These are phyloP conservation scores for Penicillium pancosmium DNA, from an alignment of 495 filamentous ascomycete species.

Conservation along the genomic window DNA sequence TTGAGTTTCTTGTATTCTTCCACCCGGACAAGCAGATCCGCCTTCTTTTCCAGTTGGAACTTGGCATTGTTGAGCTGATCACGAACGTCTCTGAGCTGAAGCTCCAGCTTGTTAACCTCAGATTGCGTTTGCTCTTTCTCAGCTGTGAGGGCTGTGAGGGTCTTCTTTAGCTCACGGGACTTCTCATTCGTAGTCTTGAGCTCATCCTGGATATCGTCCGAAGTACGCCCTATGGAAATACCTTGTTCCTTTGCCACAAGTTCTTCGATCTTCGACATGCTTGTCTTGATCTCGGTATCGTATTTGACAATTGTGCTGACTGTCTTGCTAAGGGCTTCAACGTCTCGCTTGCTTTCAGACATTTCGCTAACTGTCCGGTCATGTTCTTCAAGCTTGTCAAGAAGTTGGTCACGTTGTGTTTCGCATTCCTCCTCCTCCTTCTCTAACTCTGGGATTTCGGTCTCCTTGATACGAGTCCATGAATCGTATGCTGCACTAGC, in stretches of 20 bases:
- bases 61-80: constrained; percentile 68
- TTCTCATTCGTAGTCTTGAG: constrained; percentile 69
- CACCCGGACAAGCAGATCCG: constrained; percentile 64
- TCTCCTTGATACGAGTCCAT: constrained; percentile 65
- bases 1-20: constrained; percentile 72
- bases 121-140: constrained; percentile 74
- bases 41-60: constrained; percentile 78
- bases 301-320: constrained; percentile 76
- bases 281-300: constrained; percentile 66
- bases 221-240: constrained; percentile 60
- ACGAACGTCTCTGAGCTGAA: constrained; percentile 68
- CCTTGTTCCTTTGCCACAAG: constrained; percentile 72
- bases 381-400: constrained; percentile 70
- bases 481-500: constrained; percentile 71
- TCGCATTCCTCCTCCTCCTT: constrained; percentile 60
- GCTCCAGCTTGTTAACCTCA: constrained; percentile 68
- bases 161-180: constrained; percentile 60
- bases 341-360: constrained; percentile 67
- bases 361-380: constrained; percentile 69
- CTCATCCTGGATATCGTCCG: constrained; percentile 83
- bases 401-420: constrained; percentile 57
- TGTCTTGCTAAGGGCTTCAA: constrained; percentile 73
- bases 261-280: constrained; percentile 70
- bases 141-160: constrained; percentile 60
- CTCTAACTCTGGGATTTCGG: constrained; percentile 70